Conservation (phyloP, 352 stramenopile genomes). For the Halophytophthora polymorphica region DNA sequence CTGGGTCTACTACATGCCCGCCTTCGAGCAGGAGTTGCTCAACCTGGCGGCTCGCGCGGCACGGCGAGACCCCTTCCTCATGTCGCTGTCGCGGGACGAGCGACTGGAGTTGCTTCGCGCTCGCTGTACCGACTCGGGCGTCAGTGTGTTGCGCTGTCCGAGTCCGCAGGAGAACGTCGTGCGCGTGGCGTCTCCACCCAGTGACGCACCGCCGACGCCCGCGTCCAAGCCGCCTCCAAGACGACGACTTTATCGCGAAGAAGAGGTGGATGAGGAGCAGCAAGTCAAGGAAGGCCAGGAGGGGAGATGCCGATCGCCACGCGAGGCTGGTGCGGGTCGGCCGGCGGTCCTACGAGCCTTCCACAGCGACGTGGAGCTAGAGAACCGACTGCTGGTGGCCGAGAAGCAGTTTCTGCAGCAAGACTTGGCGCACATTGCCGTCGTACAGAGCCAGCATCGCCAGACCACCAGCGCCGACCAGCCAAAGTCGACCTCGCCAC, state of each 20-base stretch:
- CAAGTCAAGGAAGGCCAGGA: conserved; percentile 7
- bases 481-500: not conserved
- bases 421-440: conserved; percentile 41
- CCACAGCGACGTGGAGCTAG: conserved; percentile 31
- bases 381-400: conserved; percentile 51
- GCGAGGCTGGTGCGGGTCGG: conserved; percentile 3
- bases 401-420: conserved; percentile 61
- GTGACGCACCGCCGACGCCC: not conserved
- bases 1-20: conserved; percentile 70
- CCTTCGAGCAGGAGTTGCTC: conserved; percentile 52
- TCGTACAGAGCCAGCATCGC: conserved; percentile 22
- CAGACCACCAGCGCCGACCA: conserved; percentile 8
- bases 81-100: conserved; percentile 38
- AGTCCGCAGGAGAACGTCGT: conserved; percentile 30
- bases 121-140: conserved; percentile 47
- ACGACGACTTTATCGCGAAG: conserved; percentile 10
- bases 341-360: conserved; percentile 59
- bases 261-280: conserved; percentile 20
- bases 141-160: conserved; percentile 54
- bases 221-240: conserved; percentile 6
- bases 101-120: conserved; percentile 41
- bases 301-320: not conserved
- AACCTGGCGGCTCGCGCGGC: conserved; percentile 47
- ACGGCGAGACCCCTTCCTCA: conserved; percentile 64
- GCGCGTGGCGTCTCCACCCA: conserved; percentile 12